A percentile compares a stretch with the other conserved stretches of the same genome.
Conservation (phyloP, 106 monocot genomes). For the Dendrobium catenatum region DNA sequence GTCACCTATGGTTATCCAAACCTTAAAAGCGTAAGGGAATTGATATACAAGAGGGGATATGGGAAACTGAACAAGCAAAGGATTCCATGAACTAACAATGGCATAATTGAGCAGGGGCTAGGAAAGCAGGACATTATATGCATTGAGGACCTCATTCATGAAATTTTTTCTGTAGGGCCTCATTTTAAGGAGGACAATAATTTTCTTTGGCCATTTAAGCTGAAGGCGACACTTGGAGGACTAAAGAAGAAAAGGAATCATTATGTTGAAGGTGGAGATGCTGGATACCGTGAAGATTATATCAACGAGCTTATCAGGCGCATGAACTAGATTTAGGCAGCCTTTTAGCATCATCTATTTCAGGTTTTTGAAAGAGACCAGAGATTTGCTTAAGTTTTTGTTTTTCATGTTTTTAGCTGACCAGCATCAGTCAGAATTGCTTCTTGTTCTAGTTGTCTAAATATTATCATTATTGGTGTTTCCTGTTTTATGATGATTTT, state of each 20-base stretch:
- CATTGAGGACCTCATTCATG: conserved; percentile 45
- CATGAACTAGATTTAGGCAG: conserved; percentile 20
- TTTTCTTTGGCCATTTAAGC: conserved; percentile 40
- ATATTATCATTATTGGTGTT: too few species aligned
- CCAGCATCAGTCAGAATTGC: too few species aligned
- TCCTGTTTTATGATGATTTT: too few species aligned
- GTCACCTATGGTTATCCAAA: conserved; percentile 44
- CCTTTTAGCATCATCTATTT: too few species aligned
- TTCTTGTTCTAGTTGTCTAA: too few species aligned
- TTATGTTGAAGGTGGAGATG: conserved; percentile 46
- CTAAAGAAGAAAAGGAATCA: conserved; percentile 44
- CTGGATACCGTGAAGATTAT: conserved; percentile 36
- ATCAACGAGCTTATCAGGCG: conserved; percentile 41
- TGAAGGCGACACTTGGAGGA: conserved; percentile 31
- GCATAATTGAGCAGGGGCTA: conserved; percentile 17
- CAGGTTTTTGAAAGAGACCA: too few species aligned
- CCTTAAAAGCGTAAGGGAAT: conserved; percentile 35
- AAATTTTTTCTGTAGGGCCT: conserved; percentile 38
- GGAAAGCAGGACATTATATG: conserved; percentile 35
- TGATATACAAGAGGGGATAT: conserved; percentile 38
- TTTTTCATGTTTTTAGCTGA: too few species aligned
- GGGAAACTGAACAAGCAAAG: conserved; percentile 12
- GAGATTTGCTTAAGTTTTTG: too few species aligned
- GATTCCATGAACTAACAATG: conserved; percentile 29
- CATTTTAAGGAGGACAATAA: conserved; percentile 46